Percentiles rank a stretch among this genome's conserved stretches.
These are phyloP conservation scores for Carex sylvatica DNA, from an alignment of 202 grass and related monocot genomes.

Conservation along the genomic window DNA sequence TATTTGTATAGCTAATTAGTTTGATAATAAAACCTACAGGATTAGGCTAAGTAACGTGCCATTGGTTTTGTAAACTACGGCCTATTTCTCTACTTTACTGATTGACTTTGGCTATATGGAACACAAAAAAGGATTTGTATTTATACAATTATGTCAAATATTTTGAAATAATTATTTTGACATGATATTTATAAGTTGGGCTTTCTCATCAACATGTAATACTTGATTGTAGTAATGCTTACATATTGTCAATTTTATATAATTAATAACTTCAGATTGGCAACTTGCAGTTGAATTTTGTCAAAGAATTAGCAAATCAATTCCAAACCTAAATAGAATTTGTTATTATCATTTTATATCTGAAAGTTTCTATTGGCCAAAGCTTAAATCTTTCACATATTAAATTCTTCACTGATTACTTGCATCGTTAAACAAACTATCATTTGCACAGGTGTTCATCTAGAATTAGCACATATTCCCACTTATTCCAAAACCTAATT, in stretches of 20 bases:
- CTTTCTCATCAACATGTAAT: constrained; percentile 7
- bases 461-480: constrained; percentile 6
- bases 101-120: neutral
- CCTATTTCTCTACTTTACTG: neutral
- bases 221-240: neutral
- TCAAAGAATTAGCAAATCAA: neutral
- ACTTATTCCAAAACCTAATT: neutral
- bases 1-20: neutral
- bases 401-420: constrained; percentile 4
- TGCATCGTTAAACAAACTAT: neutral
- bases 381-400: neutral
- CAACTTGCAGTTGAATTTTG: neutral
- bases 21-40: neutral
- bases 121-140: neutral
- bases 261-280: neutral
- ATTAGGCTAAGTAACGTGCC: neutral
- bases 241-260: constrained; percentile 3
- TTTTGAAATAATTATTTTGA: neutral
- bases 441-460: neutral
- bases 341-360: neutral
- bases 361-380: neutral
- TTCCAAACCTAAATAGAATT: neutral
- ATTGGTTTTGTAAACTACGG: neutral
- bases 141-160: neutral
- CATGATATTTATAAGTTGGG: neutral